A percentile compares a stretch with the other conserved stretches of the same genome.
Conservation (phyloP, 768 basidiomycete species). For the Zangia roseola region DNA sequence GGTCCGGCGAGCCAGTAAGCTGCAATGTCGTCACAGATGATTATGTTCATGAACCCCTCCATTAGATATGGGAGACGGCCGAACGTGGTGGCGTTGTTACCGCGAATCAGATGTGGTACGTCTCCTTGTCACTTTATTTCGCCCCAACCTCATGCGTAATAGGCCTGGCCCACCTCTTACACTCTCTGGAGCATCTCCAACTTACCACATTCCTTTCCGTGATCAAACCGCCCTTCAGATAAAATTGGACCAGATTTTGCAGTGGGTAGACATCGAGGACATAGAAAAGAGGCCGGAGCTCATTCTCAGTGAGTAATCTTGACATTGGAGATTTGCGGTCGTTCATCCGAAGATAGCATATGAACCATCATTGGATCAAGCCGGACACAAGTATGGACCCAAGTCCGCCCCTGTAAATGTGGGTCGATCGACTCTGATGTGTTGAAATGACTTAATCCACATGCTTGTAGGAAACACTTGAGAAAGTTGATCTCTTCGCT, state of each 20-base stretch:
- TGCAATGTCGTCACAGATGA: slow-evolving; percentile 1
- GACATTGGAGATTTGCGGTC: not conserved
- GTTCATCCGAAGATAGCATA: slow-evolving; percentile 49
- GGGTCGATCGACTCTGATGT: slow-evolving; percentile 23
- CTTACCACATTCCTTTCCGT: slow-evolving; percentile 79
- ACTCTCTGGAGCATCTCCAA: slow-evolving; percentile 58
- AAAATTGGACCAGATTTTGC: slow-evolving; percentile 75
- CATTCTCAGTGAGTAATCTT: slow-evolving; percentile 55
- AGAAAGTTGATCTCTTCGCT: slow-evolving; percentile 71
- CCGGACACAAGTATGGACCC: slow-evolving; percentile 73
- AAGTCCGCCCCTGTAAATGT: slow-evolving; percentile 71
- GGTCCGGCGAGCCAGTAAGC: slow-evolving; percentile 85
- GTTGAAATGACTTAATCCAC: not conserved
- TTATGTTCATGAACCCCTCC: not conserved
- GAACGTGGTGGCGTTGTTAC: slow-evolving; percentile 68
- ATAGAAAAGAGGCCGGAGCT: slow-evolving; percentile 70
- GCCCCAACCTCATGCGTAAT: not conserved
- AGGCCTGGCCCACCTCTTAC: slow-evolving; percentile 87
- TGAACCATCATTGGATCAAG: slow-evolving; percentile 85
- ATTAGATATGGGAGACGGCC: slow-evolving; percentile 89
- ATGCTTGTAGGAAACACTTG: slow-evolving; percentile 54
- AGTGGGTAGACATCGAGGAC: slow-evolving; percentile 78
- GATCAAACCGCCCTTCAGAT: slow-evolving; percentile 52
- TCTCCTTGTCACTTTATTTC: slow-evolving; percentile 4
- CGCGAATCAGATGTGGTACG: slow-evolving; percentile 92